Base-by-base conservation (phyloP, 2,329 filamentous ascomycete species). In the Ceratocystis variospora region DNA sequence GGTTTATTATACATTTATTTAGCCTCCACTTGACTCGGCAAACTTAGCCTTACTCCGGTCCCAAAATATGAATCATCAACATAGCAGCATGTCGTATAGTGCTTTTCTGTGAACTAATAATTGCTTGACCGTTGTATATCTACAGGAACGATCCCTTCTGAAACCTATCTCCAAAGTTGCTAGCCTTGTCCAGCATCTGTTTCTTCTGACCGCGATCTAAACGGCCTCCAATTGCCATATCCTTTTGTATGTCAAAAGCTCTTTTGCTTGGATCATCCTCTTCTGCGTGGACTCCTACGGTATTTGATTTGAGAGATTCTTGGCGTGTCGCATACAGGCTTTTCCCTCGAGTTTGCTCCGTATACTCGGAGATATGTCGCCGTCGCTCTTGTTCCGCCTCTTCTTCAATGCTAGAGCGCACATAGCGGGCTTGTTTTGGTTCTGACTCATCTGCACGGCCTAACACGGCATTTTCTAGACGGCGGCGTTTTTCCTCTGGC, bases 261-360 rank as follows among this genome's bases (percentile, higher is more conserved):
- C 93, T 81, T 75, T 88, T 87, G 75, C 90, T 96, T 0, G 94
- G 93, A 73, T 97, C 92, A 75, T 96, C 93, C 25, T 94, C 89
- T 69, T 90, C 84, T 69, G 86, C 84, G 19, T 69, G 50, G 64
- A 65, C 25, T 66, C 22, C 12, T 3, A 50, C 44, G 22, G 19
- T 70, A 31, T 71, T 45, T 5, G 12, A 59, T 41, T 63, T 63
- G 50, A 68, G 50, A 7, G 48, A 28, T 48, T 76, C 72, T 70
- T 79, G 79, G 71, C 86, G 83, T 69, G 85, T 79, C 31, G 85
- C 83, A 69, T 83, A 82, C 57, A 87, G 76, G 68, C 81, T 86
- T 73, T 77, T 80, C 2, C 81, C 81, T 50, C 85, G 76, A 67
- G 79, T 77, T 66, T 83, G 77, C 70, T 83, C 79, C 33, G 83